Evolutionary conservation across 2,329 filamentous ascomycete genomes (phyloP), one percentile per base, ranked within the genome.

Genomic region (Cadophora luteo-olivacea): DNA sequence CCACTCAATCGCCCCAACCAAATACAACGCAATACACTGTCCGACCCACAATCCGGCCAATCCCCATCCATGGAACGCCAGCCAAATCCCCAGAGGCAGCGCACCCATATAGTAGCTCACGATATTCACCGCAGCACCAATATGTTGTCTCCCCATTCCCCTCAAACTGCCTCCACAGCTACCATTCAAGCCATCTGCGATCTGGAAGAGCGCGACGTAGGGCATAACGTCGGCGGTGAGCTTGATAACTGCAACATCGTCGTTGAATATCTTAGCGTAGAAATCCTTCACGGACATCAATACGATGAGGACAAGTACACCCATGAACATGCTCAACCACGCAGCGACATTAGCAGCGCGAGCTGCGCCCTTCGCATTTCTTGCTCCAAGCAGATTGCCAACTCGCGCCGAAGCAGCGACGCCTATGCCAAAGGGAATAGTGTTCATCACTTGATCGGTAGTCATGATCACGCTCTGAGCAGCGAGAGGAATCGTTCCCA

Each of bases 401-500:
- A 97, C 84, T 1, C 93, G 85, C 0, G 91, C 85, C 7, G 91
- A 94, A 0, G 92, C 89, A 0, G 93, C 93, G 0, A 97, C 92
- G 0, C 93, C 93, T 0, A 97, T 85, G 0, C 94, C 93, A 74
- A 97, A 97, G 0, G 93, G 93, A 55, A 97, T 91, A 0, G 93
- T 97, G 76, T 89, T 80, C 1, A 91, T 89, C 67, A 94, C 87
- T 77, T 95, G 92, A 77, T 97, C 93, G 0, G 91, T 89, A 0
- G 93, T 97, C 93, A 97, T 97, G 77, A 97, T 94, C 25, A 97
- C 92, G 60, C 89, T 92, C 79, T 97, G 93, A 0, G 93, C 92
- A 0, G 93, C 93, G 0, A 97, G 84, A 0, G 92, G 86, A 41
- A 94, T 86, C 0, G 92, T 94, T 3, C 94, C 94, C 0, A 97